phyloP scores from a whole-genome alignment of 768 basidiomycete genomes.

The Fistulinella prunicolor region DNA sequence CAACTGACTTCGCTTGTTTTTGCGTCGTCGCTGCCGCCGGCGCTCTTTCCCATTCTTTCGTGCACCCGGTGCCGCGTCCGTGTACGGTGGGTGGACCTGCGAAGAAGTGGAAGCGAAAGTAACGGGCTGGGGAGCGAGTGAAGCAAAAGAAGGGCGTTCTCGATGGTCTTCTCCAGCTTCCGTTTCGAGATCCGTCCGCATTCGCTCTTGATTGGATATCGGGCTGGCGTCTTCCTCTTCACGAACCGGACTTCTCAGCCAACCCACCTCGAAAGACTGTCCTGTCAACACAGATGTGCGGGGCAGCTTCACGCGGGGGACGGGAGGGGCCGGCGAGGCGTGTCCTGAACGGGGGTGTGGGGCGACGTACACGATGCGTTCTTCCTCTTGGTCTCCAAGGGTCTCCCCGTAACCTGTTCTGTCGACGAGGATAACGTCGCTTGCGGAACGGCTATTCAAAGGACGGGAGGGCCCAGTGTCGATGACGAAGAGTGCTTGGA shows the following conservation, averaged over 20 bases:
- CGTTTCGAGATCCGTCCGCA: not conserved
- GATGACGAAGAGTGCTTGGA: constrained; percentile 32
- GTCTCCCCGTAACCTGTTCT: constrained; percentile 12
- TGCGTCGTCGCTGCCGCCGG: constrained; percentile 20
- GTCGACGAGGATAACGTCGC: constrained; percentile 25
- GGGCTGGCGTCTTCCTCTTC: constrained; percentile 5
- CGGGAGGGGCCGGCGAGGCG: constrained; percentile 11
- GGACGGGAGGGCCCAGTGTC: constrained; percentile 37
- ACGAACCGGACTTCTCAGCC: constrained; percentile 8
- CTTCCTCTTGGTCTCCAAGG: constrained; percentile 46
- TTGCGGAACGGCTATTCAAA: constrained; percentile 2
- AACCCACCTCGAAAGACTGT: not conserved
- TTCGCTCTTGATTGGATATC: not conserved
- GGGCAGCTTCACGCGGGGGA: constrained; percentile 17
- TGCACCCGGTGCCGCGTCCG: constrained; percentile 25
- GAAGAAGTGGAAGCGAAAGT: constrained; percentile 1
- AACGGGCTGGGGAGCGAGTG: no score
- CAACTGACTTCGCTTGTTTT: constrained; percentile 14
- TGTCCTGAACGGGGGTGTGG: constrained; percentile 55
- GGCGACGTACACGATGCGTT: constrained; percentile 74
- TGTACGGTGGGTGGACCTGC: constrained; percentile 20
- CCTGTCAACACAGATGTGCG: constrained; percentile 28
- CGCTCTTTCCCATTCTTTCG: constrained; percentile 17
- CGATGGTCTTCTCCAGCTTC: constrained; percentile 4
- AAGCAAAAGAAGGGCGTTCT: no score